Evolutionary conservation across 1,139 yeast genomes (phyloP).

Genomic region (Yamadazyma conglobata): DNA sequence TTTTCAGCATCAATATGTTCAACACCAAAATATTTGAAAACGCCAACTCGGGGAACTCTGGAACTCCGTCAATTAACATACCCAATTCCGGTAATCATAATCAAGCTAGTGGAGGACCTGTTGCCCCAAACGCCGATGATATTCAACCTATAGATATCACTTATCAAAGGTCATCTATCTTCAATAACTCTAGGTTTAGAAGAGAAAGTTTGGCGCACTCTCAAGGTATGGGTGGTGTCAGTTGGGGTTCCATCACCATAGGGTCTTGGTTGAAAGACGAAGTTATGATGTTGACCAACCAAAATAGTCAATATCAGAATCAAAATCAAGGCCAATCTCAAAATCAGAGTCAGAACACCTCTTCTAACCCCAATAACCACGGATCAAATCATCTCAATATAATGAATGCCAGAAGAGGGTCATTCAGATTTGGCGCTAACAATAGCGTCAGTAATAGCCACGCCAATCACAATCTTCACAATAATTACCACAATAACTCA

Average conservation of each 20-base stretch:
- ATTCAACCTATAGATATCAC: constrained; percentile 50
- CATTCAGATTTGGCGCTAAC: constrained; percentile 27
- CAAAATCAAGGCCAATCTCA: constrained; percentile 17
- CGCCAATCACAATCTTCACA: constrained; percentile 8
- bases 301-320: constrained; percentile 18
- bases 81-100: constrained; percentile 8
- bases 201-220: constrained; percentile 93
- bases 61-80: constrained; percentile 16
- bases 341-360: constrained; percentile 9
- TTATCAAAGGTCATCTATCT: constrained; percentile 42
- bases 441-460: constrained; percentile 14
- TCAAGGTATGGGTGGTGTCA: constrained; percentile 95
- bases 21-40: constrained; percentile 34
- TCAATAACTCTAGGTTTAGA: constrained; percentile 45
- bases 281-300: constrained; percentile 52
- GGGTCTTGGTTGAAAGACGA: constrained; percentile 97
- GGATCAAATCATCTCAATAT: constrained; percentile 23
- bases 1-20: constrained; percentile 30
- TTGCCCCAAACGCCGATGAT: constrained; percentile 9
- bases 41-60: constrained; percentile 10
- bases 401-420: constrained; percentile 44
- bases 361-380: constrained; percentile 11
- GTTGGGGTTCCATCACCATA: constrained; percentile 96
- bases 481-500: constrained; percentile 13
- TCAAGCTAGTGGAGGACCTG: neutral